Evolutionary conservation across 129 eudicot species (phyloP).

Genomic region (Smallanthus sonchifolius): DNA sequence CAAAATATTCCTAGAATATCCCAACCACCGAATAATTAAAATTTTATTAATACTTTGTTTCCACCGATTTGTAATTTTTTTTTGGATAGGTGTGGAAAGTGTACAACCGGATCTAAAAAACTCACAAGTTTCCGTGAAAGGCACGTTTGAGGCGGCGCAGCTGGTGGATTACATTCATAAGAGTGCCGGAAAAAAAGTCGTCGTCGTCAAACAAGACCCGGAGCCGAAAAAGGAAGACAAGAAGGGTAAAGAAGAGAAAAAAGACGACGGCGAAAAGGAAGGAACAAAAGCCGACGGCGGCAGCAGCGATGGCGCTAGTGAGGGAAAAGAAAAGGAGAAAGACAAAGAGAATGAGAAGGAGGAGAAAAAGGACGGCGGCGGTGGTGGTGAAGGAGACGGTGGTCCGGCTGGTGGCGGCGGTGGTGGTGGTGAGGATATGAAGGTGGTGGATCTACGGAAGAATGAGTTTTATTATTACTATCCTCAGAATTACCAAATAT

Average conservation of each 20-base stretch:
- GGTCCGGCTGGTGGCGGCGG: slow-evolving; percentile 13
- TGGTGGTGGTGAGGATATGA: slow-evolving; percentile 31
- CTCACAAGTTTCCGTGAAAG: slow-evolving; percentile 80
- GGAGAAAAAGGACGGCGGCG: slow-evolving; percentile 4
- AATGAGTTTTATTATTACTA: slow-evolving; percentile 52
- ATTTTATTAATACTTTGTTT: not conserved
- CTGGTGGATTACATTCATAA: slow-evolving; percentile 60
- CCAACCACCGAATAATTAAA: slow-evolving; percentile 20
- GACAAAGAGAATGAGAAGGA: slow-evolving; percentile 16
- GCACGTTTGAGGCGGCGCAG: slow-evolving; percentile 41
- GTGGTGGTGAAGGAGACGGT: slow-evolving; percentile 24
- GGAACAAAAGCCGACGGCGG: not conserved
- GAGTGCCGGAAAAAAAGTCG: slow-evolving; percentile 69
- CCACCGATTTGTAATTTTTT: not conserved
- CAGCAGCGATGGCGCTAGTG: slow-evolving; percentile 21
- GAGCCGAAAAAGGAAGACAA: slow-evolving; percentile 49
- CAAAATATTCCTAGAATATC: slow-evolving; percentile 21
- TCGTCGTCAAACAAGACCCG: slow-evolving; percentile 60
- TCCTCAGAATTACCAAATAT: slow-evolving; percentile 45
- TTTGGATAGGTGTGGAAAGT: slow-evolving; percentile 63
- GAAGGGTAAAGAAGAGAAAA: slow-evolving; percentile 39
- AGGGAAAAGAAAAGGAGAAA: slow-evolving; percentile 24
- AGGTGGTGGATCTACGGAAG: slow-evolving; percentile 52
- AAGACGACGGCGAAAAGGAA: slow-evolving; percentile 20
- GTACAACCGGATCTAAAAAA: slow-evolving; percentile 74